phyloP scores from a whole-genome alignment of 768 basidiomycete genomes.

The Podaxis rugospora region DNA sequence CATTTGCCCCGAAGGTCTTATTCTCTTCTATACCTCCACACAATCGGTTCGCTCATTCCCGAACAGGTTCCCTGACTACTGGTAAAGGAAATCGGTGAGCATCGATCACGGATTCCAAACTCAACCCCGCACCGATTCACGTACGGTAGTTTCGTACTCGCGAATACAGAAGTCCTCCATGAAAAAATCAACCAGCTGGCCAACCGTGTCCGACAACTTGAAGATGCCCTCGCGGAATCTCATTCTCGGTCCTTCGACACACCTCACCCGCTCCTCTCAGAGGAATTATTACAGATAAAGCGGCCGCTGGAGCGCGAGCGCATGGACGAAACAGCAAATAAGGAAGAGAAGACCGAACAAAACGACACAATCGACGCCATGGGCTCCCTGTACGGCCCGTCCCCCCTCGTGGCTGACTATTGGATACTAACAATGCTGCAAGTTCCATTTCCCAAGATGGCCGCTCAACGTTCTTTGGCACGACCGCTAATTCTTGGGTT shows the following conservation, averaged over 20 bases:
- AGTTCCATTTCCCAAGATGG: constrained; percentile 59
- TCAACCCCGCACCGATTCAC: constrained; percentile 5
- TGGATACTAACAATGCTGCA: constrained; percentile 20
- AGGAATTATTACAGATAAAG: constrained; percentile 62
- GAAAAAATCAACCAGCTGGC: constrained; percentile 62
- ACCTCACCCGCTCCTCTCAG: constrained; percentile 53
- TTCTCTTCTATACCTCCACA: constrained; percentile 8
- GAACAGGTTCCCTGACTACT: constrained; percentile 60
- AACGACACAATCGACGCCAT: constrained; percentile 59
- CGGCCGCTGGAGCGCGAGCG: constrained; percentile 62
- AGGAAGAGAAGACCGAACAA: constrained; percentile 41
- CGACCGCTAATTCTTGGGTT: constrained; percentile 68
- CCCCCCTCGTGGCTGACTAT: constrained; percentile 2
- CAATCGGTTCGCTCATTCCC: constrained; percentile 11
- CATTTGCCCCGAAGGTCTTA: constrained; percentile 63
- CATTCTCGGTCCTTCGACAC: constrained; percentile 44
- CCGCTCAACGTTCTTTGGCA: constrained; percentile 61
- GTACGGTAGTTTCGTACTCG: constrained; percentile 55
- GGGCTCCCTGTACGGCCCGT: constrained; percentile 51
- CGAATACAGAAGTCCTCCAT: constrained; percentile 65
- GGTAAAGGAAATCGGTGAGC: constrained; percentile 67
- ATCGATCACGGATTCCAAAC: background rate
- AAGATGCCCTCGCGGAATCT: constrained; percentile 57
- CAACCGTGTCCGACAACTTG: constrained; percentile 61
- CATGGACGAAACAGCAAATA: constrained; percentile 29